Conservation (phyloP, 306 rosid genomes). For the Arachis hypogaea region DNA sequence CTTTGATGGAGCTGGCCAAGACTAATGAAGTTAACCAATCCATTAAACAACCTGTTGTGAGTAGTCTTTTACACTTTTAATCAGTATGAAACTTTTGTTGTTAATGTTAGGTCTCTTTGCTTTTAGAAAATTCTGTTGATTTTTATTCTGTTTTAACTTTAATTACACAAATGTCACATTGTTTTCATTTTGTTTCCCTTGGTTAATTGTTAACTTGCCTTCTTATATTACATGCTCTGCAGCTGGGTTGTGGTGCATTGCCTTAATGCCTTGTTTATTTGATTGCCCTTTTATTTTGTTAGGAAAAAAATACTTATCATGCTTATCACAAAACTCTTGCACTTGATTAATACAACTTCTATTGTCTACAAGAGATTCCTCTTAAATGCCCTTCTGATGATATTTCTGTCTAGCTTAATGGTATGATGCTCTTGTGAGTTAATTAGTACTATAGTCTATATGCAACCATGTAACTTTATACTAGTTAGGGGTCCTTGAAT, state of each 20-base stretch:
- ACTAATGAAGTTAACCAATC: conserved; percentile 56
- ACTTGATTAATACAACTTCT: conserved; percentile 2
- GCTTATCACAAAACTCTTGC: not conserved
- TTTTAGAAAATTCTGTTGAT: no score
- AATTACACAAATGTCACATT: no score
- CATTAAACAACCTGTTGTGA: conserved; percentile 81
- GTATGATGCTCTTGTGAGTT: no score
- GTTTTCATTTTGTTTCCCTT: no score
- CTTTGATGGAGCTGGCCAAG: conserved; percentile 73
- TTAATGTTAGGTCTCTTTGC: not conserved
- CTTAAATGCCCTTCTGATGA: not conserved
- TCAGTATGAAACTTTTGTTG: conserved; percentile 8
- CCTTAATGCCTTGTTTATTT: conserved; percentile 12
- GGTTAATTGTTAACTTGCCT: no score
- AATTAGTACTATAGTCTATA: no score
- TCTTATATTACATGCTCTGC: not conserved
- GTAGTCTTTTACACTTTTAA: conserved; percentile 36
- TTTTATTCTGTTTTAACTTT: no score
- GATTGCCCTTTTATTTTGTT: not conserved
- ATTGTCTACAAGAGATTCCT: not conserved
- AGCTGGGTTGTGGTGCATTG: conserved; percentile 18
- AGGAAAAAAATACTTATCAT: not conserved
- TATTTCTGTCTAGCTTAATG: not conserved
- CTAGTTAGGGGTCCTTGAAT: no score
- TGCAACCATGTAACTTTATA: no score